Percentiles rank a stretch among this genome's conserved stretches.
Evolutionary conservation across 805 yeast genomes (phyloP).

Genomic region (Candida tallmaniae): DNA sequence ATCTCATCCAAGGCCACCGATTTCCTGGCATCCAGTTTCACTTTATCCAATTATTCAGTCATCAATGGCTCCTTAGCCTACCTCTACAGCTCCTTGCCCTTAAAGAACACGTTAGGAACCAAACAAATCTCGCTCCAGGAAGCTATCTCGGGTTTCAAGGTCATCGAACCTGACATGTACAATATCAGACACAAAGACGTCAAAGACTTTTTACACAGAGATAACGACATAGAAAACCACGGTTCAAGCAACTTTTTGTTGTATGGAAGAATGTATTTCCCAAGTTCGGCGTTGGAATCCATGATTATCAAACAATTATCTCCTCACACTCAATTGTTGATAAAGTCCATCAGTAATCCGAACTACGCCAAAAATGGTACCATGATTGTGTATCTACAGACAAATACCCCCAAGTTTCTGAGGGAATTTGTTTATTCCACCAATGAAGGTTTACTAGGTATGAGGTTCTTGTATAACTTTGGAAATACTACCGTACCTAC

Average conservation of each 20-base stretch:
- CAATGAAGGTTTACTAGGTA: conserved; percentile 78
- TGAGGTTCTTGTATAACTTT: conserved; percentile 71
- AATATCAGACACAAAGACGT: conserved; percentile 1
- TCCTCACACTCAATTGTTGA: conserved; percentile 55
- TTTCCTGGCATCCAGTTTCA: conserved; percentile 66
- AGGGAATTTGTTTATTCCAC: conserved; percentile 79
- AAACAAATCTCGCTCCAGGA: conserved; percentile 55
- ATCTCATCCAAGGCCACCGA: conserved; percentile 68
- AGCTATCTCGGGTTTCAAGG: conserved; percentile 64
- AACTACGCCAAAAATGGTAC: conserved; percentile 49
- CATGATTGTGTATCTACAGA: conserved; percentile 67
- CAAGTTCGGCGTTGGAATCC: conserved; percentile 83
- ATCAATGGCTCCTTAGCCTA: conserved; percentile 84
- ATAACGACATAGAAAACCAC: conserved; percentile 1
- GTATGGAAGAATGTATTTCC: conserved; percentile 86
- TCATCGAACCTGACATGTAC: conserved; percentile 42
- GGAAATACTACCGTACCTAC: conserved; percentile 19
- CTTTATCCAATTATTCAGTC: conserved; percentile 56
- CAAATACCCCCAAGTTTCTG: conserved; percentile 56
- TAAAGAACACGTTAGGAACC: conserved; percentile 49
- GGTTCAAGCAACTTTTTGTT: conserved; percentile 41
- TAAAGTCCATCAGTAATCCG: conserved; percentile 73
- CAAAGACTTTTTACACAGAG: background rate
- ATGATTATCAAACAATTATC: conserved; percentile 68
- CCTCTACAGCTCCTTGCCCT: conserved; percentile 61